Evolutionary conservation across 768 basidiomycete species (phyloP), one percentile per base, ranked within the genome.

Genomic region (Suillus subalutaceus): DNA sequence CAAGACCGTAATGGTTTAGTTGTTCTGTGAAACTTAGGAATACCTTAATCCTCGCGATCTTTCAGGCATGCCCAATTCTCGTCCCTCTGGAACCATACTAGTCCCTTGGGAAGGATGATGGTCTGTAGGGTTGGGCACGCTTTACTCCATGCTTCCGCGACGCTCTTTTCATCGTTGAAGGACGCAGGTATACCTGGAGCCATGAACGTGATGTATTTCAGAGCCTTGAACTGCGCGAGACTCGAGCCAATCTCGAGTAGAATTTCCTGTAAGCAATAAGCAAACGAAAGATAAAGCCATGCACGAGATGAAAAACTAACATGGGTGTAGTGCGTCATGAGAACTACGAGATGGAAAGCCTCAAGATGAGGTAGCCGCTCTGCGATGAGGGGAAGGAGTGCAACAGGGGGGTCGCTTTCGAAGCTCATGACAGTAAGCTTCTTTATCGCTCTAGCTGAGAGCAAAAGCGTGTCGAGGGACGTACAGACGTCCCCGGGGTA

Each of bases 101-200:
- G 76, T 2, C 89, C 89, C 65, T 82, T 81, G 0, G 89, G 88
- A 0, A 90, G 75, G 18, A 90, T 89, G 63, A 90, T 86, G 0
- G 89, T 89, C 65, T 80, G 80, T 38, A 90, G 78, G 0, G 88
- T 87, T 4, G 87, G 85, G 73, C 89, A 90, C 32, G 83, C 82
- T 26, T 73, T 69, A 63, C 85, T 84, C 89, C 88, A 90, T 55
- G 75, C 70, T 56, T 75, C 75, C n/a, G 85, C 89, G 13, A 90
- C 82, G 67, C 77, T 75, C 18, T 78, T 77, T 71, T 90, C 88
- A 63, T 84, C 79, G 10, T 78, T 69, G 30, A 73, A 69, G 37
- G 70, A 61, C 56, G 64, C 37, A 20, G 48, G 52, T 26, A 48
- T 4, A 30, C 58, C 75, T 6, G 83, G 81, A 2, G 85, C 85